Conservation (phyloP, 1,284 basidiomycete genomes). For the Coniferiporia sulphurascens region DNA sequence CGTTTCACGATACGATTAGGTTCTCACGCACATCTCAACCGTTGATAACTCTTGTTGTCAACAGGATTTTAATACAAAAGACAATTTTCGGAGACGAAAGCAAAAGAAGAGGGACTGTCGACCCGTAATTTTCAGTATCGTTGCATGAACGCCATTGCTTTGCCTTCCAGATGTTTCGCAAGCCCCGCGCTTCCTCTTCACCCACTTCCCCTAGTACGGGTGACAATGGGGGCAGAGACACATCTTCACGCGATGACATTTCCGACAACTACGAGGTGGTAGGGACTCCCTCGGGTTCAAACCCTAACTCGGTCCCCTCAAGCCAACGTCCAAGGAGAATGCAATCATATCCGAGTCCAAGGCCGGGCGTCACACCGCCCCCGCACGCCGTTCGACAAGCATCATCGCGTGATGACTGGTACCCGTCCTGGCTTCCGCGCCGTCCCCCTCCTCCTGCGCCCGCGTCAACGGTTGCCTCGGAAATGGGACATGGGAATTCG, state of each 20-base stretch:
- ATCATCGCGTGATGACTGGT: constrained; percentile 27
- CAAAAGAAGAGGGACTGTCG: neutral
- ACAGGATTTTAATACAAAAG: neutral
- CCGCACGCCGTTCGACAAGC: constrained; percentile 12
- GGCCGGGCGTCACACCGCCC: constrained; percentile 8
- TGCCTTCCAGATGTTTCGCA: constrained; percentile 3
- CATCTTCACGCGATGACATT: neutral
- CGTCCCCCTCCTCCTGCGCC: constrained; percentile 73
- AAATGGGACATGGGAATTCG: constrained; percentile 36
- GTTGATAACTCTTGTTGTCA: neutral
- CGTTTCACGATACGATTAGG: neutral
- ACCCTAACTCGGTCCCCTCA: constrained; percentile 1
- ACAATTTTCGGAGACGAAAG: neutral
- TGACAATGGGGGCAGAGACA: neutral
- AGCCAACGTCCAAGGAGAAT: constrained; percentile 1
- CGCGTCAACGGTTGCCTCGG: constrained; percentile 61
- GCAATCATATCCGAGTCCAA: constrained; percentile 1
- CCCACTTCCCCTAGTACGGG: constrained; percentile 12
- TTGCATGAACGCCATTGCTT: constrained; percentile 1
- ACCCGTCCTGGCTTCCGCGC: constrained; percentile 76
- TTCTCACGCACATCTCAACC: neutral
- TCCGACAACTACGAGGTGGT: constrained; percentile 15
- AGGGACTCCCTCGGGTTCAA: constrained; percentile 9
- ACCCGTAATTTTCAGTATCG: neutral
- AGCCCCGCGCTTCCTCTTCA: constrained; percentile 6